Evolutionary conservation across 495 filamentous ascomycete species (phyloP).

Genomic region (Mytilinidion resinicola): DNA sequence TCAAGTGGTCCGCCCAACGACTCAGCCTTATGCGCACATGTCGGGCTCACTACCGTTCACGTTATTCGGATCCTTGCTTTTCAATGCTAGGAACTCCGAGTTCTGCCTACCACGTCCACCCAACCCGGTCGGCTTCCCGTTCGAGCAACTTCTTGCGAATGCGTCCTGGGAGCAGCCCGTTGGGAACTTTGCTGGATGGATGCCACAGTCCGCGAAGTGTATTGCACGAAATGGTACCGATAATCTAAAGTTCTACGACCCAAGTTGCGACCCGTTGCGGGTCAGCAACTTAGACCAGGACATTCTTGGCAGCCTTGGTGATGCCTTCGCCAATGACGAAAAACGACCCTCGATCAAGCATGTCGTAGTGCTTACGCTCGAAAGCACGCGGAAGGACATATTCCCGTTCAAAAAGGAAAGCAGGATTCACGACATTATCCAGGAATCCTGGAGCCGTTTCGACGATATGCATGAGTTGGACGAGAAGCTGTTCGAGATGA

Average conservation of each 20-base stretch:
- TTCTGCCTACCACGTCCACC: background rate
- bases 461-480: conserved; percentile 30
- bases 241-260: conserved; percentile 34
- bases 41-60: background rate
- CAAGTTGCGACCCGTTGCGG: conserved; percentile 40
- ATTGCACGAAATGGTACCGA: background rate
- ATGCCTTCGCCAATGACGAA: conserved; percentile 26
- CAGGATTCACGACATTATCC: conserved; percentile 37
- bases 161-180: background rate
- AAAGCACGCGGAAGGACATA: conserved; percentile 45
- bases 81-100: background rate
- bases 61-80: background rate
- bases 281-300: conserved; percentile 40
- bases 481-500: conserved; percentile 34
- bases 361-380: conserved; percentile 41
- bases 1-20: background rate
- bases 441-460: conserved; percentile 25
- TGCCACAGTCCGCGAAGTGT: background rate
- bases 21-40: conserved; percentile 1
- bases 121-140: background rate
- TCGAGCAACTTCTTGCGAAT: background rate
- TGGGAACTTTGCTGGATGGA: background rate
- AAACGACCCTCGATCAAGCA: conserved; percentile 40
- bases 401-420: conserved; percentile 43
- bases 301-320: conserved; percentile 32